phyloP scores from a whole-genome alignment of 2,329 filamentous ascomycete species.

The Nigrograna mackinnonii region DNA sequence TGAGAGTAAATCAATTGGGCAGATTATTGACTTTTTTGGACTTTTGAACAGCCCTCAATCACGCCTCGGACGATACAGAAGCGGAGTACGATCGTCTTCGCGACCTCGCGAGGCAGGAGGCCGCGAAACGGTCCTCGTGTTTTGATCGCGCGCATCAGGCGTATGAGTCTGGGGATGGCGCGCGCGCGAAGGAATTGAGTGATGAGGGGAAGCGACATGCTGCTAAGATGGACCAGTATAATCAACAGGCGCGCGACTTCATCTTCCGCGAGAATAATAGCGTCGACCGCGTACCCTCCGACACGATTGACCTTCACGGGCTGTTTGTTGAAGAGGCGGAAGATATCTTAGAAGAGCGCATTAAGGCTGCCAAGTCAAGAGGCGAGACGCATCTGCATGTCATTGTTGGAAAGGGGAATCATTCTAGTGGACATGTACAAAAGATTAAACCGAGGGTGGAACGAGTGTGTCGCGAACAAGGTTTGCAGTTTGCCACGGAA shows the following conservation, averaged over 20 bases:
- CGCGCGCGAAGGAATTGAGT: slow-evolving; percentile 78
- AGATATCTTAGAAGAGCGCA: slow-evolving; percentile 83
- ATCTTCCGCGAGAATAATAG: slow-evolving; percentile 97
- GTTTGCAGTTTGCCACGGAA: slow-evolving; percentile 82
- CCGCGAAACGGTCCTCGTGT: slow-evolving; percentile 74
- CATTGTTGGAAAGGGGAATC: slow-evolving; percentile 95
- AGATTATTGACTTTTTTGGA: too few species aligned
- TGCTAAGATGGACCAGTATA: slow-evolving; percentile 83
- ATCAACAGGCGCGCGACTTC: slow-evolving; percentile 86
- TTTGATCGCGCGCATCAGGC: slow-evolving; percentile 73
- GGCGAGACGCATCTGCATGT: slow-evolving; percentile 87
- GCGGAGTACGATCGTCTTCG: slow-evolving; percentile 91
- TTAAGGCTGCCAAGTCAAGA: slow-evolving; percentile 72
- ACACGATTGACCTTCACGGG: slow-evolving; percentile 93
- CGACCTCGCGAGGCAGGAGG: slow-evolving; percentile 79
- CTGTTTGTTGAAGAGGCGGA: slow-evolving; percentile 95
- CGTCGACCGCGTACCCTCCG: slow-evolving; percentile 69
- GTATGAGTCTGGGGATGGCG: slow-evolving; percentile 82
- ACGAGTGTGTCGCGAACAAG: slow-evolving; percentile 79
- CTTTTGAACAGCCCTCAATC: slow-evolving; percentile 38
- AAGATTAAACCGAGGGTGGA: slow-evolving; percentile 97
- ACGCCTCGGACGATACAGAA: slow-evolving; percentile 55
- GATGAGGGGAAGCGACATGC: slow-evolving; percentile 86
- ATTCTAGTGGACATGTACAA: slow-evolving; percentile 79
- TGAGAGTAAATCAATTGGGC: too few species aligned